Percentiles rank a stretch among this genome's conserved stretches.
Evolutionary conservation across 2,329 filamentous ascomycete species (phyloP).

Genomic region (Magnaporthiopsis poae): DNA sequence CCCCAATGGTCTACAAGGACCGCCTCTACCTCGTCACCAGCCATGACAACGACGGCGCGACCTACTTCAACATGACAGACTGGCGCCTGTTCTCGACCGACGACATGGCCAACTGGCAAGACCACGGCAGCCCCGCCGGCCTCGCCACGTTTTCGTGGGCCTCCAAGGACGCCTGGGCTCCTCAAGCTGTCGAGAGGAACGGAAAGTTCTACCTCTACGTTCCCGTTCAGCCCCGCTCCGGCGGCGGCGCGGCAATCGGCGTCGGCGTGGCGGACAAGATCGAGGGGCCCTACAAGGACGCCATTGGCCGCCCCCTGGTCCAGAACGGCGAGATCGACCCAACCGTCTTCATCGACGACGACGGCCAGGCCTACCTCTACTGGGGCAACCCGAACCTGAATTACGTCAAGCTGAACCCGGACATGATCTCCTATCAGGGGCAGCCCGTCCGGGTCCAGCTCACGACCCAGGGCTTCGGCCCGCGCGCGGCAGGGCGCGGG

Average conservation of each 20-base stretch:
- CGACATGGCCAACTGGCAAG: slow-evolving; percentile 27
- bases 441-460: slow-evolving; percentile 15
- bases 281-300: slow-evolving; percentile 26
- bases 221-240: slow-evolving; percentile 14
- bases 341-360: slow-evolving; percentile 28
- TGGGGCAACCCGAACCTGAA: slow-evolving; percentile 28
- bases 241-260: slow-evolving; percentile 21
- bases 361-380: slow-evolving; percentile 33
- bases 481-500: neutral
- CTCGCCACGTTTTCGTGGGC: slow-evolving; percentile 25
- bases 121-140: slow-evolving; percentile 18
- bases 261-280: slow-evolving; percentile 24
- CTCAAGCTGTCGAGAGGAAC: slow-evolving; percentile 22
- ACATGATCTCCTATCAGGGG: slow-evolving; percentile 29
- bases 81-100: slow-evolving; percentile 25
- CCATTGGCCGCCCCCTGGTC: slow-evolving; percentile 25
- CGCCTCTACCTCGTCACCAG: slow-evolving; percentile 22
- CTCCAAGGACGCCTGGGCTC: slow-evolving; percentile 25
- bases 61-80: slow-evolving; percentile 21
- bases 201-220: slow-evolving; percentile 26
- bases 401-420: slow-evolving; percentile 29
- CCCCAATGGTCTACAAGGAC: slow-evolving; percentile 20
- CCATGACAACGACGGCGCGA: slow-evolving; percentile 22
- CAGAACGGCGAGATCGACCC: slow-evolving; percentile 27
- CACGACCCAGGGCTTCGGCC: slow-evolving; percentile 8